phyloP scores from a whole-genome alignment of 1,284 basidiomycete species.

The Exobasidium rhododendri region DNA sequence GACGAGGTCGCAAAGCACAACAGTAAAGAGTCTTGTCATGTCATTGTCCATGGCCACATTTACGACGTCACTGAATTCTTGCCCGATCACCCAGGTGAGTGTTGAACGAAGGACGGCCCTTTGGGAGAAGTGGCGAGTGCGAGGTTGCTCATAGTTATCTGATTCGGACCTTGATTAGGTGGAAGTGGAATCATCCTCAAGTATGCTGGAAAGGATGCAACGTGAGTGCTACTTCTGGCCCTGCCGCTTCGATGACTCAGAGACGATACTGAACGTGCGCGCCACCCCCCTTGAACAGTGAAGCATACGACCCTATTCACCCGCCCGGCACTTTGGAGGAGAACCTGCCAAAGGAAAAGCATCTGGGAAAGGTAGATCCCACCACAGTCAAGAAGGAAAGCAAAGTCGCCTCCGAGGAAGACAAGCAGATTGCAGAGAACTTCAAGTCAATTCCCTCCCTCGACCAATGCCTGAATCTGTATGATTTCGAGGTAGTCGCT shows the following conservation, averaged over 20 bases:
- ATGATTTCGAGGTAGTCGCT: conserved; percentile 74
- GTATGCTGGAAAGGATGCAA: conserved; percentile 30
- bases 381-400: conserved; percentile 33
- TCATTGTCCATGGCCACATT: conserved; percentile 73
- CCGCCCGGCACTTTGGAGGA: conserved; percentile 52
- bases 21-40: conserved; percentile 74
- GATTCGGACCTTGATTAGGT: not conserved
- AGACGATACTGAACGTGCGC: too few relatives aligned
- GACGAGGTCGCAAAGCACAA: conserved; percentile 69
- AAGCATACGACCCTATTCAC: conserved; percentile 53
- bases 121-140: not conserved
- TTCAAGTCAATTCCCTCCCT: conserved; percentile 62
- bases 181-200: conserved; percentile 25
- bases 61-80: conserved; percentile 77
- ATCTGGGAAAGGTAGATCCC: conserved; percentile 43
- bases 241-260: not conserved
- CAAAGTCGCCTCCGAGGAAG: conserved; percentile 16
- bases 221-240: too few relatives aligned
- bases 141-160: not conserved
- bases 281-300: too few relatives aligned
- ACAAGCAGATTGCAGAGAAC: conserved; percentile 21
- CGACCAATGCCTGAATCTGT: conserved; percentile 75
- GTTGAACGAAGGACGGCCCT: conserved; percentile 13
- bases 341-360: conserved; percentile 45
- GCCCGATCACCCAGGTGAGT: conserved; percentile 46